Base-by-base conservation (phyloP, 2,329 filamentous ascomycete species). In the Xylaria sp. region DNA sequence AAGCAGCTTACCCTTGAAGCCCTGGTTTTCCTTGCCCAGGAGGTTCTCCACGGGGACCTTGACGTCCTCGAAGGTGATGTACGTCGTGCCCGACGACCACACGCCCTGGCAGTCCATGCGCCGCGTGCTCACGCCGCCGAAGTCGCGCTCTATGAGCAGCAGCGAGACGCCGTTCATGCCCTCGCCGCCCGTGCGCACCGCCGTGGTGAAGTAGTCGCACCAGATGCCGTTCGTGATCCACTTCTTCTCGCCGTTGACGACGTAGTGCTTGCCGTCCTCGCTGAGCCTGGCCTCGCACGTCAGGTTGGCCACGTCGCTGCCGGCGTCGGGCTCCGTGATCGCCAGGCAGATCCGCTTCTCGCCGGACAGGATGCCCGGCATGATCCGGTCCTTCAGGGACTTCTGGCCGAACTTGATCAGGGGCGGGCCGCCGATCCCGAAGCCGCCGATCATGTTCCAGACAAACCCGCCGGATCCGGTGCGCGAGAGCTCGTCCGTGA, bases 221-320 rank as follows among this genome's bases (percentile, higher is more conserved):
- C 92, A 97, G 68, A 97, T 85, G 69, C 94, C 94, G 76, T 99
- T 99, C 68, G 93, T 97, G 74, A 97, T 97, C 93, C 94, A 97
- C 79, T 99, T 99, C 89, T 99, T 97, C 85, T 97, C 93, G 50
- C 94, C 94, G 70, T 97, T 99, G 76, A 99, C 94, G 64, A 97
- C 97, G 76, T 95, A 99, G 78, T 97, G 91, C 81, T 97, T 97
- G 69, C 94, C 94, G 67, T 99, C 94, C 65, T 94, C 90, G 60
- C 84, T 90, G 53, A 97, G 83, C 81, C 96, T 96, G 21, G 94
- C 94, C 80, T 97, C 92, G 74, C 93, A 97, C 13, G 88, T 94
- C 63, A 99, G 73, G 76, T 96, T 97, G 55, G 94, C 94, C 8
- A 99, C 94, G 71, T 99, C 94, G 62, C 87, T 91, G 41, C 94